Evolutionary conservation across 441 rosid genomes (phyloP).

Genomic region (Erodium moschatum): DNA sequence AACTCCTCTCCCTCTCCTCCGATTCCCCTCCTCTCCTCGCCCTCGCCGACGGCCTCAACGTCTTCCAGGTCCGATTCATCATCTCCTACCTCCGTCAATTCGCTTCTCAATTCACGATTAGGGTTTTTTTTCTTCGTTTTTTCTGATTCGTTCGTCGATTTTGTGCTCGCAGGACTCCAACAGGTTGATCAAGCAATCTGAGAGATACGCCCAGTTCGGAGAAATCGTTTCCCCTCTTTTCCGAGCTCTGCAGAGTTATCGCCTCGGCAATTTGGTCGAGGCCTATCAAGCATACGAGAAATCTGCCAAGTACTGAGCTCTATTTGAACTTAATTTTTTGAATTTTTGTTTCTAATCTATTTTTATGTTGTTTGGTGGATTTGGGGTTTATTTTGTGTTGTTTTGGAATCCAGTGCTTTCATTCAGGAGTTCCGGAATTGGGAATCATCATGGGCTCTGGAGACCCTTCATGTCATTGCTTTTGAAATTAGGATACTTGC

Average conservation of each 20-base stretch:
- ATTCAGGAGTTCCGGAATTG: slow-evolving; percentile 94
- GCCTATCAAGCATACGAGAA: slow-evolving; percentile 70
- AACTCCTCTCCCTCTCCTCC: slow-evolving; percentile 58
- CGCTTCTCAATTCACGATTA: too few species aligned
- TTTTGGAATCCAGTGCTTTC: slow-evolving; percentile 51
- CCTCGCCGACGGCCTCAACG: slow-evolving; percentile 77
- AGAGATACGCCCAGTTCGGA: slow-evolving; percentile 52
- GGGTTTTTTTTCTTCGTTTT: background rate
- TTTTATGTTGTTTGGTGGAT: background rate
- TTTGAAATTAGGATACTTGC: slow-evolving; percentile 85
- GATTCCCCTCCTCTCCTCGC: slow-evolving; percentile 49
- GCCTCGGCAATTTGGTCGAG: slow-evolving; percentile 56
- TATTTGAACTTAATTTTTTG: too few species aligned
- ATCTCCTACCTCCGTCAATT: too few species aligned
- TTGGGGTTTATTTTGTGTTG: background rate
- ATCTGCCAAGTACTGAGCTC: slow-evolving; percentile 50
- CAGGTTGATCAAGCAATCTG: slow-evolving; percentile 69
- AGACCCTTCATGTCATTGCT: slow-evolving; percentile 67
- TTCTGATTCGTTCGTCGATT: background rate
- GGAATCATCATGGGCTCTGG: slow-evolving; percentile 95
- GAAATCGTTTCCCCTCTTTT: slow-evolving; percentile 55
- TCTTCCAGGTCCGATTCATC: slow-evolving; percentile 49
- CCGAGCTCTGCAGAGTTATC: slow-evolving; percentile 66
- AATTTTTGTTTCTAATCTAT: too few species aligned
- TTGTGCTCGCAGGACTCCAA: slow-evolving; percentile 49